A percentile compares a stretch with the other conserved stretches of the same genome.
phyloP scores from a whole-genome alignment of 1,284 basidiomycete genomes.

The Sutorius eximius region DNA sequence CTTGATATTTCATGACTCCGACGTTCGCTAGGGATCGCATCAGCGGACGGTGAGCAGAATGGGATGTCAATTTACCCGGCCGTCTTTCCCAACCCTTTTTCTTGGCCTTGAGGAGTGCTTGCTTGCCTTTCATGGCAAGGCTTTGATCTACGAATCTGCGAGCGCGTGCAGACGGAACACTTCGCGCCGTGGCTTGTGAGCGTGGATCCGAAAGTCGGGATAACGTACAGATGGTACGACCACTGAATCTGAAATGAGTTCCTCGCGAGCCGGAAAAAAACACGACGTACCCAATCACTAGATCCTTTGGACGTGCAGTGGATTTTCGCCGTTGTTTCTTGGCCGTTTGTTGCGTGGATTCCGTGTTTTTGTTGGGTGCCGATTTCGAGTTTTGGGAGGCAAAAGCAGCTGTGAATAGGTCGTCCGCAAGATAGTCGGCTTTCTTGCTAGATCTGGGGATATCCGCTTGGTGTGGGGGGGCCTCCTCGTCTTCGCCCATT shows the following conservation, averaged over 20 bases:
- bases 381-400: constrained; percentile 29
- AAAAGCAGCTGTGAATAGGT: constrained; percentile 50
- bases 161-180: constrained; percentile 31
- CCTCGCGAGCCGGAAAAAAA: background rate
- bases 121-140: constrained; percentile 36
- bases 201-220: constrained; percentile 18
- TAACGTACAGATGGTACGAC: constrained; percentile 36
- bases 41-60: too few relatives aligned
- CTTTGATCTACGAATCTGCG: constrained; percentile 30
- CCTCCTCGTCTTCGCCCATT: constrained; percentile 12
- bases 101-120: constrained; percentile 29
- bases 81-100: constrained; percentile 45
- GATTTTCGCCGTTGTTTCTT: constrained; percentile 28
- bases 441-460: constrained; percentile 13
- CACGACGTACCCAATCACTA: constrained; percentile 29
- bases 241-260: constrained; percentile 14
- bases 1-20: constrained; percentile 32
- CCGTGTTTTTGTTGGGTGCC: background rate
- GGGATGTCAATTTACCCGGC: constrained; percentile 34
- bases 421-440: constrained; percentile 47
- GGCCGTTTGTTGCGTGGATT: constrained; percentile 13
- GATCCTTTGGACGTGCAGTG: constrained; percentile 23
- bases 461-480: background rate
- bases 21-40: constrained; percentile 23
- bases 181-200: constrained; percentile 26